Conservation (phyloP, 2,329 filamentous ascomycete genomes). For the Lasiodiplodia sp. region DNA sequence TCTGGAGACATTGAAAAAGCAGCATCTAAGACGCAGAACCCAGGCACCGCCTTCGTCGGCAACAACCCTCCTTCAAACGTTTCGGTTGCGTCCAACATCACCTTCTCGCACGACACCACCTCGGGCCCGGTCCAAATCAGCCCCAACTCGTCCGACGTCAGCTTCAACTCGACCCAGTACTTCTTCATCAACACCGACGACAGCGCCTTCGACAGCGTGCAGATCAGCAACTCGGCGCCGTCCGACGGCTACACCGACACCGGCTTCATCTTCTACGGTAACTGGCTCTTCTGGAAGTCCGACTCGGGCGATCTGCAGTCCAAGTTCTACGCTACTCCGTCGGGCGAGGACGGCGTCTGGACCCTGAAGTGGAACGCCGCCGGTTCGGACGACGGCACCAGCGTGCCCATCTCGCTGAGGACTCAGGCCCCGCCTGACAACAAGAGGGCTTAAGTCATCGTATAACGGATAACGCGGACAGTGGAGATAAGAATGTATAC, state of each 20-base stretch:
- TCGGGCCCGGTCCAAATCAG: slow-evolving; percentile 1
- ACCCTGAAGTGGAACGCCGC: slow-evolving; percentile 25
- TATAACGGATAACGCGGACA: no score
- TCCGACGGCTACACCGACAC: slow-evolving; percentile 24
- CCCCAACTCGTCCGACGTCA: slow-evolving; percentile 19
- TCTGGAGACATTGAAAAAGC: background rate
- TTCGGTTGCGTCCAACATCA: slow-evolving; percentile 24
- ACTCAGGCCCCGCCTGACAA: slow-evolving; percentile 8
- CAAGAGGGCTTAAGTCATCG: background rate
- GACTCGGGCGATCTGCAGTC: slow-evolving; percentile 6
- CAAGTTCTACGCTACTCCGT: slow-evolving; percentile 23
- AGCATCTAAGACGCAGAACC: background rate
- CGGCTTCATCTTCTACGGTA: slow-evolving; percentile 27
- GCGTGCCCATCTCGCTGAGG: slow-evolving; percentile 17
- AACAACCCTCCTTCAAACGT: slow-evolving; percentile 17
- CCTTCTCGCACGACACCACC: slow-evolving; percentile 19
- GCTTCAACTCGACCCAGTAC: background rate
- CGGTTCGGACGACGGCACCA: background rate
- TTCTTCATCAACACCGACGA: slow-evolving; percentile 21
- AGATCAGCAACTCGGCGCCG: slow-evolving; percentile 3
- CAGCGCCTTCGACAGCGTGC: slow-evolving; percentile 23
- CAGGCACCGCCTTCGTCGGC: slow-evolving; percentile 23
- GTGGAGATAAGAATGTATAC: background rate
- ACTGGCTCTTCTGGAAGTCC: slow-evolving; percentile 26
- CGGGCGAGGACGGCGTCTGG: slow-evolving; percentile 20